Conservation (phyloP, 2,329 filamentous ascomycete species). For the Penicillium thymicola region DNA sequence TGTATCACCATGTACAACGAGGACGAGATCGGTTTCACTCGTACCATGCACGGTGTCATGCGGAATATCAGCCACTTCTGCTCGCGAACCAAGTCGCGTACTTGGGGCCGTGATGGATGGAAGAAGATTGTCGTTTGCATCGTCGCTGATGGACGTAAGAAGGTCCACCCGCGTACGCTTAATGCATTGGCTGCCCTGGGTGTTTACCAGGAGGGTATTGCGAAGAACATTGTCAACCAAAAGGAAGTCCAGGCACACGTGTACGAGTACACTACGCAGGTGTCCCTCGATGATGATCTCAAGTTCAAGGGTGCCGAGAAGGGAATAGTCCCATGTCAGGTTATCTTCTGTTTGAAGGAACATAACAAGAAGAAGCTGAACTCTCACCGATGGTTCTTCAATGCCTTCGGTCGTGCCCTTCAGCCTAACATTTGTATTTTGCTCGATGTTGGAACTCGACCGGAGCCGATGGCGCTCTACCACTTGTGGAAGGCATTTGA, state of each 20-base stretch:
- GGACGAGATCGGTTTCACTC: conserved; percentile 91
- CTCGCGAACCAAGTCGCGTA: conserved; percentile 83
- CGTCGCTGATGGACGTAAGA: conserved; percentile 89
- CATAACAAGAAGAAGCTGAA: conserved; percentile 98
- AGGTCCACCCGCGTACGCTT: conserved; percentile 87
- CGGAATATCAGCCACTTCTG: conserved; percentile 98
- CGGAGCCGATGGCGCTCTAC: conserved; percentile 85
- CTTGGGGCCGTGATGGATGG: conserved; percentile 96
- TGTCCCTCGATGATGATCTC: conserved; percentile 88
- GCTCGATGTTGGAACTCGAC: conserved; percentile 92
- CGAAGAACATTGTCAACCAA: conserved; percentile 97
- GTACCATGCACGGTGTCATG: conserved; percentile 98
- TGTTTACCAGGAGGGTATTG: conserved; percentile 96
- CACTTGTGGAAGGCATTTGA: conserved; percentile 99
- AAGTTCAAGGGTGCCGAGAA: conserved; percentile 99
- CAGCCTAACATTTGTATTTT: conserved; percentile 97
- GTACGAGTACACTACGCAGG: conserved; percentile 98
- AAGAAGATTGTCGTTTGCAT: conserved; percentile 99
- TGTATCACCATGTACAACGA: conserved; percentile 99
- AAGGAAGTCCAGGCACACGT: conserved; percentile 94
- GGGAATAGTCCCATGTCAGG: conserved; percentile 95
- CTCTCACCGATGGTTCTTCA: conserved; percentile 99
- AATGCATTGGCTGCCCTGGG: conserved; percentile 95
- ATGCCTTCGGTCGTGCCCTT: conserved; percentile 87
- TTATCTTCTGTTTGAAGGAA: conserved; percentile 98